Percentiles rank a stretch among this genome's conserved stretches.
Evolutionary conservation across 2,329 filamentous ascomycete genomes (phyloP).

Genomic region (Fusarium equiseti): DNA sequence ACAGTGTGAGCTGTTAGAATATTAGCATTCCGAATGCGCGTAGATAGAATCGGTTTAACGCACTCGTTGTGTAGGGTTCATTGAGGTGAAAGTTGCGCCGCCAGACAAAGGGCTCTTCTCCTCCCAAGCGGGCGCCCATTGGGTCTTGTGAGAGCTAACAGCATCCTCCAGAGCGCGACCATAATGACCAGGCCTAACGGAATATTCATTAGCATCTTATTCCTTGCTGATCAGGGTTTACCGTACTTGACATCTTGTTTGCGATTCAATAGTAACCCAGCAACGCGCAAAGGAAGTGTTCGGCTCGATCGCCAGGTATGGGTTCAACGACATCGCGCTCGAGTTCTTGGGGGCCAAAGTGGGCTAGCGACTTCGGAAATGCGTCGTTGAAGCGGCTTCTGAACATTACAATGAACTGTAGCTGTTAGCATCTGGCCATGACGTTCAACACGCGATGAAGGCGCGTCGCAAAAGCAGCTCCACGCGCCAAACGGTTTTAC

Average conservation of each 20-base stretch:
- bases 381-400: constrained; percentile 90
- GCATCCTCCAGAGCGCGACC: constrained; percentile 94
- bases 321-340: constrained; percentile 85
- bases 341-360: constrained; percentile 95
- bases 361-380: constrained; percentile 86
- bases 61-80: constrained; percentile 87
- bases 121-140: constrained; percentile 91
- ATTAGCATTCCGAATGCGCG: constrained; percentile 15
- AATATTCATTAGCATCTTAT: constrained; percentile 34
- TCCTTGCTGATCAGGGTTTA: background rate
- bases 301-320: constrained; percentile 84
- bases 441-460: constrained; percentile 60
- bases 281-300: constrained; percentile 89
- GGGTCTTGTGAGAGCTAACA: constrained; percentile 82
- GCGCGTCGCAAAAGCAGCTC: constrained; percentile 61
- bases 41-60: constrained; percentile 39
- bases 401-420: constrained; percentile 97
- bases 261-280: constrained; percentile 89
- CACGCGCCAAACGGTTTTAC: constrained; percentile 53
- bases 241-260: constrained; percentile 99
- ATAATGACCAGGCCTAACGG: constrained; percentile 85
- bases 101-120: constrained; percentile 86
- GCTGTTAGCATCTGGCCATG: constrained; percentile 52
- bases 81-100: constrained; percentile 81
- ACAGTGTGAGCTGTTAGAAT: constrained; percentile 75